phyloP scores from a whole-genome alignment of 768 basidiomycete genomes.

The Kwoniella sp. region DNA sequence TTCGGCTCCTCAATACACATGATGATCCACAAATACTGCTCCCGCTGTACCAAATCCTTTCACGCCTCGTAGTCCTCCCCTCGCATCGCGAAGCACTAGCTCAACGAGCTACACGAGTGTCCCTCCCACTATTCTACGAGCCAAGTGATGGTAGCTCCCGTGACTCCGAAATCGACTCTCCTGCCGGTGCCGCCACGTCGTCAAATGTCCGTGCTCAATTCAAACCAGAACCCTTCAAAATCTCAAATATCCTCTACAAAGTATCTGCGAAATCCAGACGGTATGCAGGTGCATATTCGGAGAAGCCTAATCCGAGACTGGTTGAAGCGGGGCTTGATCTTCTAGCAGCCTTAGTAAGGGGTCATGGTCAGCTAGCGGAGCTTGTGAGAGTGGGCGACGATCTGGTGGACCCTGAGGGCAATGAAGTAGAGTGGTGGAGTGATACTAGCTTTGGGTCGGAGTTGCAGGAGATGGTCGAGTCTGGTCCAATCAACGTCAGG shows the following conservation, averaged over 20 bases:
- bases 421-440: conserved; percentile 14
- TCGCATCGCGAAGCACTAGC: conserved; percentile 45
- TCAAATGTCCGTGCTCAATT: neutral
- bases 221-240: conserved; percentile 16
- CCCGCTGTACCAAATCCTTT: conserved; percentile 50
- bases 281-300: neutral
- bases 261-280: neutral
- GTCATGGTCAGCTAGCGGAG: conserved; percentile 32
- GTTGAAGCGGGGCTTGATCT: conserved; percentile 51
- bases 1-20: conserved; percentile 32
- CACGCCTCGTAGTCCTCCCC: conserved; percentile 45
- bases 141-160: neutral
- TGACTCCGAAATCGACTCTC: neutral
- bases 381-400: conserved; percentile 9
- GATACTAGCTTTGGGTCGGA: neutral
- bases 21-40: conserved; percentile 41
- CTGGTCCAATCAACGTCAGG: conserved; percentile 33
- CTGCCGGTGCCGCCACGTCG: neutral
- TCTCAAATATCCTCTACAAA: neutral
- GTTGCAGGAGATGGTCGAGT: conserved; percentile 28
- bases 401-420: conserved; percentile 7
- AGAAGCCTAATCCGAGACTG: conserved; percentile 38
- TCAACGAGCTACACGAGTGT: neutral
- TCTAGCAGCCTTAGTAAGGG: conserved; percentile 44
- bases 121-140: neutral